These are phyloP conservation scores for Daldinia vernicosa DNA, from an alignment of 495 filamentous ascomycete genomes.

Conservation along the genomic window DNA sequence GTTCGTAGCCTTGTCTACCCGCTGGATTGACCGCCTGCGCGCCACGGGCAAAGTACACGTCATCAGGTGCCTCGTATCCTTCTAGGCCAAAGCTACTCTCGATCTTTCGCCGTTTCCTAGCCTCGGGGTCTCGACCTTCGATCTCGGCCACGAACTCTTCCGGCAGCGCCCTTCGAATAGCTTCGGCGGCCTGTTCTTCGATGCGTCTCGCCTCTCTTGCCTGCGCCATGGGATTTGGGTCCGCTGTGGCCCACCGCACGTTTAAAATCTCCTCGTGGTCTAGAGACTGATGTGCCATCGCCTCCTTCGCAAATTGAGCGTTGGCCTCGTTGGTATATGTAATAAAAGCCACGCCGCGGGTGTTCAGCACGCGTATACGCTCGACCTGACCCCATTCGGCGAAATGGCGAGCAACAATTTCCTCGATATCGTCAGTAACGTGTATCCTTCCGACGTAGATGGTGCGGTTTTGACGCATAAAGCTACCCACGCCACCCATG, in stretches of 20 bases:
- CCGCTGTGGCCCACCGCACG: conserved; percentile 94
- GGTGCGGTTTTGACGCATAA: conserved; percentile 90
- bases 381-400: conserved; percentile 94
- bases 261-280: conserved; percentile 94
- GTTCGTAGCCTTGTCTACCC: conserved; percentile 59
- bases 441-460: conserved; percentile 93
- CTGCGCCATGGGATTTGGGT: conserved; percentile 95
- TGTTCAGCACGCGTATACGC: conserved; percentile 87
- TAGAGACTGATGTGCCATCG: conserved; percentile 84
- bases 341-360: conserved; percentile 79
- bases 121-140: conserved; percentile 88
- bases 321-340: conserved; percentile 89
- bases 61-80: conserved; percentile 94
- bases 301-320: conserved; percentile 89
- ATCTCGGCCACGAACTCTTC: conserved; percentile 92
- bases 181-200: conserved; percentile 98
- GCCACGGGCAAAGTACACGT: conserved; percentile 86
- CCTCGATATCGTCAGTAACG: conserved; percentile 97
- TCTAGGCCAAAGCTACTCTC: conserved; percentile 88
- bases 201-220: conserved; percentile 88
- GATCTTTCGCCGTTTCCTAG: conserved; percentile 85
- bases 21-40: conserved; percentile 66
- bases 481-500: conserved; percentile 94
- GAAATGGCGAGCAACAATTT: conserved; percentile 93
- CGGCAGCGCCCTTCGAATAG: conserved; percentile 88